These are phyloP conservation scores for Podaxis sp. DNA, from an alignment of 768 basidiomycete species.

Conservation along the genomic window DNA sequence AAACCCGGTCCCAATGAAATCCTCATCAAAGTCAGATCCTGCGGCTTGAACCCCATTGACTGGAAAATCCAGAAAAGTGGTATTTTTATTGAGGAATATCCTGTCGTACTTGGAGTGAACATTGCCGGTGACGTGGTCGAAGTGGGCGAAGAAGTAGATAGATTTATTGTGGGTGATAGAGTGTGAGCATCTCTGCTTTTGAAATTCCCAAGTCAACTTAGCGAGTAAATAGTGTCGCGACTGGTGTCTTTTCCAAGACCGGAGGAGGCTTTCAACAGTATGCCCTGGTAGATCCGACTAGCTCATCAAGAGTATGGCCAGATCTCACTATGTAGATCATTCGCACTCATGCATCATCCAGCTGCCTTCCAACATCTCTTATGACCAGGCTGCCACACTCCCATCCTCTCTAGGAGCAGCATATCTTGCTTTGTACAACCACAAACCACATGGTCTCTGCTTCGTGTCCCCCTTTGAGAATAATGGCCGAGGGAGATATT, in stretches of 20 bases:
- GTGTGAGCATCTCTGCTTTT: conserved; percentile 31
- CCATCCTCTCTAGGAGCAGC: conserved; percentile 36
- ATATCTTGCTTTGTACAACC: conserved; percentile 29
- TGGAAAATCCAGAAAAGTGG: conserved; percentile 44
- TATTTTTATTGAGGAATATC: conserved; percentile 34
- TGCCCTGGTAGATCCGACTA: conserved; percentile 27
- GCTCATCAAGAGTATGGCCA: conserved; percentile 27
- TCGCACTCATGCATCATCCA: conserved; percentile 7
- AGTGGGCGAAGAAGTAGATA: conserved; percentile 43
- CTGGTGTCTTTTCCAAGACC: conserved; percentile 30
- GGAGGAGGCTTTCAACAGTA: conserved; percentile 37
- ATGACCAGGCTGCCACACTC: conserved; percentile 37
- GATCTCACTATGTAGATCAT: not conserved
- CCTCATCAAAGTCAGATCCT: conserved; percentile 41
- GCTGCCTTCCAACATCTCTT: conserved; percentile 33
- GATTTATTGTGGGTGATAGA: conserved; percentile 45
- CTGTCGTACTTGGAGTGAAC: conserved; percentile 43
- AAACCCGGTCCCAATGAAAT: conserved; percentile 43
- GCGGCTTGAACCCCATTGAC: conserved; percentile 49
- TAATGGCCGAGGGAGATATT: conserved; percentile 24
- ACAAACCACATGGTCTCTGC: conserved; percentile 18
- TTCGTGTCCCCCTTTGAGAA: conserved; percentile 21
- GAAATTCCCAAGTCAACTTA: not conserved
- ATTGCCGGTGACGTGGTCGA: conserved; percentile 45
- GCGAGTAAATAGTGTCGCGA: conserved; percentile 24